Percentiles rank a stretch among this genome's conserved stretches.
phyloP scores from a whole-genome alignment of 169 alveolate species.

The Eimeria praecox region DNA sequence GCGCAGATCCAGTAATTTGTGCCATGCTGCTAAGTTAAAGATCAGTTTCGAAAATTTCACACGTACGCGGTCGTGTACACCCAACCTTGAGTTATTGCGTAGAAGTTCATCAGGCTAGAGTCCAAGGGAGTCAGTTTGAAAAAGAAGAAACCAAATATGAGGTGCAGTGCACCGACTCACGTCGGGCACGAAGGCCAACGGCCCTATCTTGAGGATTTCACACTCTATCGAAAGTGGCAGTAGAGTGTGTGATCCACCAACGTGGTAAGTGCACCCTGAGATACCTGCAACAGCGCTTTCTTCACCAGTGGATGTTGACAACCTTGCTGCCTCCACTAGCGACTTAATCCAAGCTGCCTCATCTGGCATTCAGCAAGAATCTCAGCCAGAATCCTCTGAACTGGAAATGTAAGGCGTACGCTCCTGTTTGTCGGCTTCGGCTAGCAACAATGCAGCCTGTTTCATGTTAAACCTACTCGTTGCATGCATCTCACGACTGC shows the following conservation, averaged over 20 bases:
- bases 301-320: constrained; percentile 16
- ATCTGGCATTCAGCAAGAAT: constrained; percentile 16
- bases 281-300: constrained; percentile 73
- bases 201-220: constrained; percentile 87
- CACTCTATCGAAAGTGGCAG: constrained; percentile 67
- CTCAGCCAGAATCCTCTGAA: background rate
- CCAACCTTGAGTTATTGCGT: constrained; percentile 64
- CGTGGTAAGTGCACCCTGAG: background rate
- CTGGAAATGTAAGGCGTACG: background rate
- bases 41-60: no score
- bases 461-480: constrained; percentile 50
- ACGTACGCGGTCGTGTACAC: background rate
- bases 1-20: constrained; percentile 77
- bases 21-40: constrained; percentile 58
- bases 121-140: background rate
- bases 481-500: background rate
- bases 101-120: constrained; percentile 78
- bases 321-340: constrained; percentile 69
- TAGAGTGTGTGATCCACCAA: background rate
- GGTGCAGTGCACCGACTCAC: constrained; percentile 63
- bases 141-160: background rate
- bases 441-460: constrained; percentile 72
- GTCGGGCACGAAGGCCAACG: constrained; percentile 86
- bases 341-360: constrained; percentile 70
- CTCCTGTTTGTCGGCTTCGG: constrained; percentile 72